phyloP scores from a whole-genome alignment of 2,329 filamentous ascomycete genomes.

The Trichoderma semiorbis region DNA sequence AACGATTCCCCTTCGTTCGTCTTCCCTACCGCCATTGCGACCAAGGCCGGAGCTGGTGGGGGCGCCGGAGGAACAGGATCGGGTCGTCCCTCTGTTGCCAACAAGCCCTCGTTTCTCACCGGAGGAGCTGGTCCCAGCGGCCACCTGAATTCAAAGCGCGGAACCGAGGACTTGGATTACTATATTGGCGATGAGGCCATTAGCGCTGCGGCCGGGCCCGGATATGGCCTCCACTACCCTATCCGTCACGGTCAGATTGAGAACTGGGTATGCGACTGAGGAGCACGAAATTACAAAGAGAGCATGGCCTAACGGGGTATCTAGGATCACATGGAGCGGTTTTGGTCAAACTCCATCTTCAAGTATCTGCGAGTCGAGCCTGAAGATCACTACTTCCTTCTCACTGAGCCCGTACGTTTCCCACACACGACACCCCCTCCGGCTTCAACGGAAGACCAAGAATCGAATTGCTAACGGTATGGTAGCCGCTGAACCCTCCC shows the following conservation, averaged over 20 bases:
- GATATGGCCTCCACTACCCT: constrained; percentile 95
- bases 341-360: constrained; percentile 99
- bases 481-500: constrained; percentile 87
- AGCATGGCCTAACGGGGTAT: constrained; percentile 28
- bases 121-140: constrained; percentile 80
- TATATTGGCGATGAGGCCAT: constrained; percentile 98
- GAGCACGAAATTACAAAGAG: too few species aligned
- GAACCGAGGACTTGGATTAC: constrained; percentile 96
- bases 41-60: constrained; percentile 70
- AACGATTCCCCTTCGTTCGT: constrained; percentile 99
- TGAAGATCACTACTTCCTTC: constrained; percentile 96
- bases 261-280: constrained; percentile 72
- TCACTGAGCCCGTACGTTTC: constrained; percentile 85
- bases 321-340: constrained; percentile 97
- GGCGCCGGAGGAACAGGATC: constrained; percentile 72
- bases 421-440: background rate
- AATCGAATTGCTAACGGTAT: background rate
- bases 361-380: constrained; percentile 98
- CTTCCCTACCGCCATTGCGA: constrained; percentile 97
- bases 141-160: constrained; percentile 85
- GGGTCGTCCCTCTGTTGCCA: constrained; percentile 83
- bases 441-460: constrained; percentile 10
- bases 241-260: constrained; percentile 98
- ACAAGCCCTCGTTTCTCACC: constrained; percentile 93
- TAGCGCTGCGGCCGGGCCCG: constrained; percentile 76